Evolutionary conservation across 2,329 filamentous ascomycete genomes (phyloP).

Genomic region (Teratosphaeria zuluensis): DNA sequence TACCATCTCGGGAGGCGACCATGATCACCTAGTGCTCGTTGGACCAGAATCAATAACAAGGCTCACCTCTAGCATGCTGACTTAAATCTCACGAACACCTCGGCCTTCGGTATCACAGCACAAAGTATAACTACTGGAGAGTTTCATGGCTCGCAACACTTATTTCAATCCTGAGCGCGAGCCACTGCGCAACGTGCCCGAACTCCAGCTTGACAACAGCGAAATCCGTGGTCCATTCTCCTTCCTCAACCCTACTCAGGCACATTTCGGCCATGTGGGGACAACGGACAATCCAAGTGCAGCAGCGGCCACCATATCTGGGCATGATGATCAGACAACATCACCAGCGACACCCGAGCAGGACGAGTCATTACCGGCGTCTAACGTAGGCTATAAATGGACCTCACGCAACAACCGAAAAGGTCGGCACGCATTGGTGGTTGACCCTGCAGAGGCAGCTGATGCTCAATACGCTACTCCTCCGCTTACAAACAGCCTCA

Average conservation of each 20-base stretch:
- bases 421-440: constrained; percentile 30
- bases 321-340: not conserved
- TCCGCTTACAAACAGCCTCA: constrained; percentile 23
- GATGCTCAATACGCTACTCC: constrained; percentile 23
- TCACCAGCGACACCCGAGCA: not conserved
- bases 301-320: not conserved
- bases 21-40: not conserved
- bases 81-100: not conserved
- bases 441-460: constrained; percentile 15
- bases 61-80: not conserved
- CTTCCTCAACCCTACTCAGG: constrained; percentile 43
- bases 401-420: constrained; percentile 36
- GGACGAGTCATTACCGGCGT: not conserved
- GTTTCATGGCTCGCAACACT: constrained; percentile 18
- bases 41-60: not conserved
- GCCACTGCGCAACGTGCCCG: constrained; percentile 16
- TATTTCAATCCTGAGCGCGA: constrained; percentile 19
- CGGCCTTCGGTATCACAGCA: not conserved
- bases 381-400: constrained; percentile 27
- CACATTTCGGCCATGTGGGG: constrained; percentile 21
- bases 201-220: constrained; percentile 17
- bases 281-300: not conserved
- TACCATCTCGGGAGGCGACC: not conserved
- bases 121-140: not conserved
- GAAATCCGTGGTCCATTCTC: constrained; percentile 32